Evolutionary conservation across 164 flowering plant species (phyloP).

Genomic region (Macadamia integrifolia): DNA sequence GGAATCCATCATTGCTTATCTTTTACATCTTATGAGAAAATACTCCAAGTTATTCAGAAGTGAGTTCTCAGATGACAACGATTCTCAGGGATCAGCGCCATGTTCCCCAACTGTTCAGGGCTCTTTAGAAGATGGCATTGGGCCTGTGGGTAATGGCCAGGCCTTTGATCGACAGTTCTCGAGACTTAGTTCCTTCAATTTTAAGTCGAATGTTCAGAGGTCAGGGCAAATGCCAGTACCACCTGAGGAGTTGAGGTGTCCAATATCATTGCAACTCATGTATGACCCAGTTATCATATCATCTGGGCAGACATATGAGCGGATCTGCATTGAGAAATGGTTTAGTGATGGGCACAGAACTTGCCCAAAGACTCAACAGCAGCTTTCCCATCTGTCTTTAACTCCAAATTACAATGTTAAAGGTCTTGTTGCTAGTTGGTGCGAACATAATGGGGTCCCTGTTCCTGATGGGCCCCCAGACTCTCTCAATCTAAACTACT

Average conservation of each 20-base stretch:
- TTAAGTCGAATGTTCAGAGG: conserved; percentile 45
- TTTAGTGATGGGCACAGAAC: conserved; percentile 88
- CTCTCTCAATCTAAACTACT: conserved; percentile 88
- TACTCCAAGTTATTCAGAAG: conserved; percentile 89
- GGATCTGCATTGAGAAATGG: conserved; percentile 97
- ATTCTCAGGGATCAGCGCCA: conserved; percentile 96
- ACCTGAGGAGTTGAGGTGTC: conserved; percentile 96
- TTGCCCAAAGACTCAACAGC: conserved; percentile 95
- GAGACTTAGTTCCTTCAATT: conserved; percentile 73
- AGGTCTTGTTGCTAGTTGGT: conserved; percentile 92
- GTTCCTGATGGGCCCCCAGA: conserved; percentile 84
- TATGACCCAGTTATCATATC: conserved; percentile 91
- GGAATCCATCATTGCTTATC: conserved; percentile 91
- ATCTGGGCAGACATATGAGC: conserved; percentile 96
- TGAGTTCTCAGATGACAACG: conserved; percentile 87
- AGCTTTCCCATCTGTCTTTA: conserved; percentile 74
- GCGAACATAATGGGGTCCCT: conserved; percentile 80
- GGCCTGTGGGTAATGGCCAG: conserved; percentile 33
- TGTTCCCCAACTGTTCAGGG: conserved; percentile 85
- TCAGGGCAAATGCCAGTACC: conserved; percentile 70
- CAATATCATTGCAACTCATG: conserved; percentile 97
- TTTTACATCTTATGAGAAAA: conserved; percentile 89
- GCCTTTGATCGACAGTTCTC: conserved; percentile 80
- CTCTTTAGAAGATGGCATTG: conserved; percentile 49
- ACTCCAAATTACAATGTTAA: conserved; percentile 98